These are phyloP conservation scores for Trichosporon faecale DNA, from an alignment of 1,284 basidiomycete genomes.

Conservation along the genomic window DNA sequence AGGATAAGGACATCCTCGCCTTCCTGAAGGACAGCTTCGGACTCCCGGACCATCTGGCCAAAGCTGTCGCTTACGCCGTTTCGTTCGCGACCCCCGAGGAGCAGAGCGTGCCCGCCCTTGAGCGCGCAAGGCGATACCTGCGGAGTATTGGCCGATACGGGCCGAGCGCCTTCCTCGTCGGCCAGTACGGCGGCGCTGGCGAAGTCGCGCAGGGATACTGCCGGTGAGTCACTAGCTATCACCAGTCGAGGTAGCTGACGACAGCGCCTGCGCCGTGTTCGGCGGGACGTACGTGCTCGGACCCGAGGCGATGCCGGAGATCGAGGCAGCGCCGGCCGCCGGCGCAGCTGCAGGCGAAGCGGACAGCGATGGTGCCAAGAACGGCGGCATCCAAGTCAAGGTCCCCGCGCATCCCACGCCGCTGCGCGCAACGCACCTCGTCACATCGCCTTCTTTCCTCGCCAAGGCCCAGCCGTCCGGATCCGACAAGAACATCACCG, in stretches of 20 bases:
- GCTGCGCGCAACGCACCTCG: constrained; percentile 55
- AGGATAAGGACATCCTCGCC: constrained; percentile 59
- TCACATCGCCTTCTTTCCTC: constrained; percentile 56
- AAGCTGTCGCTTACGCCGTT: constrained; percentile 67
- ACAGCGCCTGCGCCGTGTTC: constrained; percentile 73
- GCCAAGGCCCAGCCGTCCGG: constrained; percentile 11
- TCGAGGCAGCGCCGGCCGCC: constrained; percentile 17
- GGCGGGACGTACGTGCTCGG: constrained; percentile 81
- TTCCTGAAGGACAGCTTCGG: constrained; percentile 65
- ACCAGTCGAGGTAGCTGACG: not conserved
- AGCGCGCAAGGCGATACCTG: constrained; percentile 68
- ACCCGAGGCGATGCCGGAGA: constrained; percentile 30
- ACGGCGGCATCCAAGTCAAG: constrained; percentile 45
- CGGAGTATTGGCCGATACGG: constrained; percentile 83
- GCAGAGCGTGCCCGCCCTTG: constrained; percentile 61
- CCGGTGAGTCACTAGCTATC: constrained; percentile 43
- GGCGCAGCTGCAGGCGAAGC: not conserved
- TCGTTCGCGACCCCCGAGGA: constrained; percentile 65
- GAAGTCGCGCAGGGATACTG: constrained; percentile 94
- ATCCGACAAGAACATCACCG: constrained; percentile 35
- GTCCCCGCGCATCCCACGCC: constrained; percentile 59
- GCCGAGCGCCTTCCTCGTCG: constrained; percentile 82
- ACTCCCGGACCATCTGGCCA: constrained; percentile 60
- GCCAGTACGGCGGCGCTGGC: constrained; percentile 88
- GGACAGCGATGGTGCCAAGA: not conserved